Conservation (phyloP, 2,329 filamentous ascomycete species). For the Massarina eburnea region DNA sequence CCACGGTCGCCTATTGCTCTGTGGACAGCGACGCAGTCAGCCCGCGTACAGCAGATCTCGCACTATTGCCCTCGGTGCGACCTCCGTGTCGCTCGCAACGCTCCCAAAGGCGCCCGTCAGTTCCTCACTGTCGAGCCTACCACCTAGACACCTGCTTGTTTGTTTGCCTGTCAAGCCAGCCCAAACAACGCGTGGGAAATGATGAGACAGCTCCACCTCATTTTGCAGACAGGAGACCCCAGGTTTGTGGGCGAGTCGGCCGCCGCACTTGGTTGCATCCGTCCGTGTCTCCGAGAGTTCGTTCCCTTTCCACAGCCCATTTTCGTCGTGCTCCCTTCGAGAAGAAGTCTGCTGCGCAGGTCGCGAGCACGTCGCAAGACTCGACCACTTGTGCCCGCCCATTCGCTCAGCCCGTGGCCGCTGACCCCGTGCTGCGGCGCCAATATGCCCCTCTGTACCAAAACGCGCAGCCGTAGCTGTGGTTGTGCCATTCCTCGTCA, state of each 20-base stretch:
- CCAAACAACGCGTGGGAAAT: constrained; percentile 44
- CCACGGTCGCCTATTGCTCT: constrained; percentile 6
- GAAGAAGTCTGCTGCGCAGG: constrained; percentile 3
- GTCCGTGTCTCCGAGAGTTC: constrained; percentile 8
- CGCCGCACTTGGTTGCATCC: background rate
- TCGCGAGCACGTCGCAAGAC: background rate
- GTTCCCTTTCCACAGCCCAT: constrained; percentile 13
- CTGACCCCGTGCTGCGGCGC: constrained; percentile 26
- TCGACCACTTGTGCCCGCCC: constrained; percentile 1
- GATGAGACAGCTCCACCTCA: constrained; percentile 22
- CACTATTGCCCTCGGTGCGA: constrained; percentile 20
- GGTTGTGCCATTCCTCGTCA: constrained; percentile 24
- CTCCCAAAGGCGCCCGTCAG: constrained; percentile 3
- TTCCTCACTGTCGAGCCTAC: background rate
- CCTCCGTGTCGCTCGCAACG: constrained; percentile 12
- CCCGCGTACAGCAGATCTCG: constrained; percentile 21
- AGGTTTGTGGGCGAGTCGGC: constrained; percentile 4
- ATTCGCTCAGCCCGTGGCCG: constrained; percentile 13
- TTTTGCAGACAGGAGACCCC: constrained; percentile 30
- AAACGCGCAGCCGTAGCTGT: constrained; percentile 24
- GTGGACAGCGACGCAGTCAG: constrained; percentile 12
- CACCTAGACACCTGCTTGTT: constrained; percentile 22
- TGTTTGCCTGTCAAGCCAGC: constrained; percentile 17
- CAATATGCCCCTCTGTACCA: constrained; percentile 25
- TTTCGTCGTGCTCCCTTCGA: constrained; percentile 11